These are phyloP conservation scores for Acrodontium crateriforme DNA, from an alignment of 2,329 filamentous ascomycete species.

Conservation along the genomic window DNA sequence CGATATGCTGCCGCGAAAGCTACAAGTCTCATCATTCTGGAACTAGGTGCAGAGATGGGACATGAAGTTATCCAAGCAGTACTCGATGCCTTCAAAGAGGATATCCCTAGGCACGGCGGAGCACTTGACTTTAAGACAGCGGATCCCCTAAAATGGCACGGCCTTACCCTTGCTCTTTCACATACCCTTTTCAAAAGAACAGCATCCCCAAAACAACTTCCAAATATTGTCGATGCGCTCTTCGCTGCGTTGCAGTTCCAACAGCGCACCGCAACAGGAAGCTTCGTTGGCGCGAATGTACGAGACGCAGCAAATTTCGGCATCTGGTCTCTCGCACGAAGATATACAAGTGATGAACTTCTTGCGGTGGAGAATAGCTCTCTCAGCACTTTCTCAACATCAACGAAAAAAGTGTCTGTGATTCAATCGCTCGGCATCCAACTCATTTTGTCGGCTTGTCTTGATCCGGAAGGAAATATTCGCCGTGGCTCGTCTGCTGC, in stretches of 20 bases:
- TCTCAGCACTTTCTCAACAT: constrained; percentile 4
- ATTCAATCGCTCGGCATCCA: constrained; percentile 64
- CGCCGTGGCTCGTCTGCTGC: constrained; percentile 84
- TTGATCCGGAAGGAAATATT: constrained; percentile 89
- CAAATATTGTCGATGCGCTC: constrained; percentile 62
- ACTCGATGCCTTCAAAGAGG: constrained; percentile 51
- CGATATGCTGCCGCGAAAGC: constrained; percentile 85
- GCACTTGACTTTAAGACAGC: constrained; percentile 55
- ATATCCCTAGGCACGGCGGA: constrained; percentile 38
- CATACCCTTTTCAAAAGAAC: constrained; percentile 78
- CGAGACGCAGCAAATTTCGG: constrained; percentile 93
- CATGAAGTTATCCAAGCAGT: constrained; percentile 78
- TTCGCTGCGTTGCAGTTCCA: constrained; percentile 76
- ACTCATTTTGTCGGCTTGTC: constrained; percentile 64
- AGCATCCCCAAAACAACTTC: constrained; percentile 55
- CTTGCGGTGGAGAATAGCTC: constrained; percentile 39
- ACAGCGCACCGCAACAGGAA: constrained; percentile 72
- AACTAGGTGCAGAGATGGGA: constrained; percentile 66
- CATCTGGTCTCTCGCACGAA: constrained; percentile 79
- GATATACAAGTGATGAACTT: constrained; percentile 72
- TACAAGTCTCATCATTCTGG: constrained; percentile 72
- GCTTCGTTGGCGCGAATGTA: constrained; percentile 75
- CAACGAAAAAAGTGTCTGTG: constrained; percentile 8
- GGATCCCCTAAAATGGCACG: constrained; percentile 80
- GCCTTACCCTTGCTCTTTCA: constrained; percentile 71